Evolutionary conservation across 345 rosid species (phyloP).

Genomic region (Lenwebbia sp.): DNA sequence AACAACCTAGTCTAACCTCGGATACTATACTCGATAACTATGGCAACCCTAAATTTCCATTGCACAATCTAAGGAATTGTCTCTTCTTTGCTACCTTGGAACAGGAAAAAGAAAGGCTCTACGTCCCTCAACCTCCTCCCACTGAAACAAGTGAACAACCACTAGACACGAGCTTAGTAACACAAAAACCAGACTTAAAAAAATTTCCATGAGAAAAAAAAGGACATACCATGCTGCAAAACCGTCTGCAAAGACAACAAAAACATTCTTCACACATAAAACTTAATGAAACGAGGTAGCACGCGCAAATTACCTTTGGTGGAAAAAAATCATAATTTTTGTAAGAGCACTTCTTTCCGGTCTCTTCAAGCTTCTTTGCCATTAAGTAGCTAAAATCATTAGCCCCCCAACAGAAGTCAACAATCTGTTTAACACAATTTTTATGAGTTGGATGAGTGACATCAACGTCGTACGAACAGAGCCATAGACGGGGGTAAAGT

Average conservation of each 20-base stretch:
- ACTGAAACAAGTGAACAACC: neutral
- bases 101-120: no score
- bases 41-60: no score
- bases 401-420: constrained; percentile 92
- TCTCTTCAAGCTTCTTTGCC: constrained; percentile 78
- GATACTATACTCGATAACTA: no score
- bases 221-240: neutral
- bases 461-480: neutral
- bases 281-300: neutral
- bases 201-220: neutral
- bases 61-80: no score
- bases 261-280: neutral
- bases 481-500: no score
- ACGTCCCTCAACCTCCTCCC: neutral
- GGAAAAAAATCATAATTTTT: constrained; percentile 61
- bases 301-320: constrained; percentile 45
- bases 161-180: neutral
- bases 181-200: neutral
- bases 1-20: no score
- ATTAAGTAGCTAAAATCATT: constrained; percentile 75
- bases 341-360: constrained; percentile 56
- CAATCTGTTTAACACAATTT: constrained; percentile 43
- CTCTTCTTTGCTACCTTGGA: no score
- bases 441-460: neutral
- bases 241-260: neutral